Percentiles rank a stretch among this genome's conserved stretches.
Conservation (phyloP, 176 grass and related monocot genomes). For the Hsuehochloa calcarea region DNA sequence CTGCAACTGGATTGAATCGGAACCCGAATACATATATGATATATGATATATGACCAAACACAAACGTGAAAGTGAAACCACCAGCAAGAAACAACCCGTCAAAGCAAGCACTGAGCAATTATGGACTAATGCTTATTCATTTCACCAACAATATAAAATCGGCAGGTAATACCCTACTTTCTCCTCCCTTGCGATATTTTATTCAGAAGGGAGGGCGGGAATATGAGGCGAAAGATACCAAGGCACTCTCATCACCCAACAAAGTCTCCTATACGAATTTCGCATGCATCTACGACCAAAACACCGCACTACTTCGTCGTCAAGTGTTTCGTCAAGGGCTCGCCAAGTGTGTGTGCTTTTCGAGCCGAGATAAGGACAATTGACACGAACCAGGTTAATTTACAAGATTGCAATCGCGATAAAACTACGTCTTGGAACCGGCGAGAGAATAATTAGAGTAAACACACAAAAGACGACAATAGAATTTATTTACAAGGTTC, state of each 20-base stretch:
- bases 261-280: not conserved
- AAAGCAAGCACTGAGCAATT: not conserved
- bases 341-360: not conserved
- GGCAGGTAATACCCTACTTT: not conserved
- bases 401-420: not conserved
- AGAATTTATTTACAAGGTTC: too few relatives aligned
- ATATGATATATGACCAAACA: not conserved
- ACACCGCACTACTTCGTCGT: not conserved
- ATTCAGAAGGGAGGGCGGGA: not conserved
- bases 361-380: not conserved
- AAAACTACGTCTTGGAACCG: too few relatives aligned
- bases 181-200: not conserved
- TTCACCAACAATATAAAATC: not conserved
- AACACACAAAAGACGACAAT: too few relatives aligned
- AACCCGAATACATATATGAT: not conserved
- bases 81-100: not conserved
- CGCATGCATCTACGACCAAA: conserved; percentile 9
- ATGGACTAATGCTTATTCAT: not conserved
- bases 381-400: not conserved
- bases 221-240: not conserved
- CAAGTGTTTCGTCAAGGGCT: not conserved
- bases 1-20: not conserved
- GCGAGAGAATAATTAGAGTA: too few relatives aligned
- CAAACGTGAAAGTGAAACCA: not conserved
- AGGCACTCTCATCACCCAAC: not conserved